Evolutionary conservation across 306 rosid species (phyloP), one percentile per base, ranked within the genome.

Genomic region (Cajanus cajan): DNA sequence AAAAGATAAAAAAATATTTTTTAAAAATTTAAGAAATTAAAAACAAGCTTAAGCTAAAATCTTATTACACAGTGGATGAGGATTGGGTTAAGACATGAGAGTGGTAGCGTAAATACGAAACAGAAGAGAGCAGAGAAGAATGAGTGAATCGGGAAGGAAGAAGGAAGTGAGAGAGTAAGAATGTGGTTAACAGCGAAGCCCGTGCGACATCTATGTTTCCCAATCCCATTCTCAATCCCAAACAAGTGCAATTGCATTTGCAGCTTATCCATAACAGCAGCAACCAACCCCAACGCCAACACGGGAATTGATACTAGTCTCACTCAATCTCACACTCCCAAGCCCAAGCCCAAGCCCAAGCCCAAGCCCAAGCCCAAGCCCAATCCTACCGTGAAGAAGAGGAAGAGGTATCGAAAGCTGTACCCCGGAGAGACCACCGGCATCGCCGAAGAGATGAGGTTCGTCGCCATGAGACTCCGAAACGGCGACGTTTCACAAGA

Each of bases 371-470:
- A 19, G 0, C 51, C 71, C 5, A 65, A 37, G 1, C 80, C 85
- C 0, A 61, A 61, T 4, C 13, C 85, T 8, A 84, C 85, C 33
- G 31, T 85, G 3, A 86, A 75, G 88, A 90, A 81, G 83, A 90
- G 84, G 69, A 88, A 47, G 55, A 71, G 92, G 72, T 86, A 88
- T 82, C 80, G 94, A 72, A 92, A 73, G 80, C 86, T 76, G 40
- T 88, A 89, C 73, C 98, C 98, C 1, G 97, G 98, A 2, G 98
- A 95, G 82, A 81, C 80, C 77, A 74, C 82, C 43, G 98, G 98
- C 72, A 93, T 95, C 79, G 89, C 97, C 4, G 94, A 95, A 86
- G 99, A 93, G 85, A 85, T 95, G 96, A 85, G 98, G 81, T 92
- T 95, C 86, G 90, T 95, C 4, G 98, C 97, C 54, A 95, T 95